Evolutionary conservation across 1,284 basidiomycete genomes (phyloP).

Genomic region (Puccinia coronata): DNA sequence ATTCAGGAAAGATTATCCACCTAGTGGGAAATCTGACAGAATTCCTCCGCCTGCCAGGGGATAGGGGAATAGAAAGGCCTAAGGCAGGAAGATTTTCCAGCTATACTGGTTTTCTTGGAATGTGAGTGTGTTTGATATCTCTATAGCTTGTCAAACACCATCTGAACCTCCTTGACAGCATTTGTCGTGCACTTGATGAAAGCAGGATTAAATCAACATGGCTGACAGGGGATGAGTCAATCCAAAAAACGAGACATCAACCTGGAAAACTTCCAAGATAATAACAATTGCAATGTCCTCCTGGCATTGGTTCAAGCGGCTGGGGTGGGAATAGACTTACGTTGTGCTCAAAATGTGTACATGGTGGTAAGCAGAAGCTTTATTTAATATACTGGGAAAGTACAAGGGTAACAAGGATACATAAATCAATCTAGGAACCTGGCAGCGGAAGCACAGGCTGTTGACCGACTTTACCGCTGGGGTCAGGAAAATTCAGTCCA

Average conservation of each 20-base stretch:
- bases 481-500: background rate
- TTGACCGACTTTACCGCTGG: conserved; percentile 8
- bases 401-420: conserved; percentile 5
- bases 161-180: too few relatives aligned
- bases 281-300: too few relatives aligned
- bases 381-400: background rate
- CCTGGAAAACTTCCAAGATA: background rate
- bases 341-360: too few relatives aligned
- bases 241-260: too few relatives aligned
- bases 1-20: conserved; percentile 6
- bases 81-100: conserved; percentile 4
- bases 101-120: conserved; percentile 8
- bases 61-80: conserved; percentile 1
- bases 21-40: background rate
- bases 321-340: conserved; percentile 7
- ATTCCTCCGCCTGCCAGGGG: background rate
- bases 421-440: conserved; percentile 1
- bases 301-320: conserved; percentile 3
- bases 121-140: background rate
- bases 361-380: background rate
- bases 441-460: background rate
- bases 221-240: conserved; percentile 13
- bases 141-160: background rate
- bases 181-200: conserved; percentile 2
- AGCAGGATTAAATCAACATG: background rate